Percentiles rank a stretch among this genome's conserved stretches.
Evolutionary conservation across 1,284 basidiomycete species (phyloP).

Genomic region (Ustilago hordei): DNA sequence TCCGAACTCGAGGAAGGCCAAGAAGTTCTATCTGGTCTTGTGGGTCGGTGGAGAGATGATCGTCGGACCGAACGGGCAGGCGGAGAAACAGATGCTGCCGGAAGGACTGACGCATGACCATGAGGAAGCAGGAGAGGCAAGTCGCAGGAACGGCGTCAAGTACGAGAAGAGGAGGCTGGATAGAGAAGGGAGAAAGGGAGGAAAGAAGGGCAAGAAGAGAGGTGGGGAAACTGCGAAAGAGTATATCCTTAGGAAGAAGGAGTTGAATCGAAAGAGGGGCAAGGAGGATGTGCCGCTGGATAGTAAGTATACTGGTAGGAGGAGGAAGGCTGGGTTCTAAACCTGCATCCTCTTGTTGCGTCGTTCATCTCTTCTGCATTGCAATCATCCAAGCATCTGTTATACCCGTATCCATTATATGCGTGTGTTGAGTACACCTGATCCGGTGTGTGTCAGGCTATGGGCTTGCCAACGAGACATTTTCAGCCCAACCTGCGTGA

Average conservation of each 20-base stretch:
- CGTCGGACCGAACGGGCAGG: conserved; percentile 68
- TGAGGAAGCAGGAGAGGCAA: conserved; percentile 39
- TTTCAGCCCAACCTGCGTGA: no score
- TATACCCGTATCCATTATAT: conserved; percentile 2
- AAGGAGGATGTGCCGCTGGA: conserved; percentile 71
- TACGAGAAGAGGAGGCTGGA: conserved; percentile 48
- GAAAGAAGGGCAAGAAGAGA: conserved; percentile 75
- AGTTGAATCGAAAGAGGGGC: conserved; percentile 73
- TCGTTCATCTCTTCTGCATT: neutral
- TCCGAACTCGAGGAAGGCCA: conserved; percentile 69
- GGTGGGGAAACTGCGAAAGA: conserved; percentile 70
- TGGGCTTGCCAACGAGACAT: no score
- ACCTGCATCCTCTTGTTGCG: neutral
- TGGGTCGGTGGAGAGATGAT: conserved; percentile 70
- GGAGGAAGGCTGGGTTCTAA: conserved; percentile 46
- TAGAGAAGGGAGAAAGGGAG: conserved; percentile 22
- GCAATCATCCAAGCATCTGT: neutral
- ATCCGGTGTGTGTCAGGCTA: no score
- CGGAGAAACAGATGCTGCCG: conserved; percentile 55
- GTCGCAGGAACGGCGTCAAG: conserved; percentile 25
- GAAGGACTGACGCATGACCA: conserved; percentile 56
- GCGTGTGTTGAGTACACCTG: no score
- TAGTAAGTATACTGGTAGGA: conserved; percentile 61
- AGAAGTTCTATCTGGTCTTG: conserved; percentile 69
- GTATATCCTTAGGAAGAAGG: conserved; percentile 75